Evolutionary conservation across 257 asterid species (phyloP).

Genomic region (Solanum peruvianum): DNA sequence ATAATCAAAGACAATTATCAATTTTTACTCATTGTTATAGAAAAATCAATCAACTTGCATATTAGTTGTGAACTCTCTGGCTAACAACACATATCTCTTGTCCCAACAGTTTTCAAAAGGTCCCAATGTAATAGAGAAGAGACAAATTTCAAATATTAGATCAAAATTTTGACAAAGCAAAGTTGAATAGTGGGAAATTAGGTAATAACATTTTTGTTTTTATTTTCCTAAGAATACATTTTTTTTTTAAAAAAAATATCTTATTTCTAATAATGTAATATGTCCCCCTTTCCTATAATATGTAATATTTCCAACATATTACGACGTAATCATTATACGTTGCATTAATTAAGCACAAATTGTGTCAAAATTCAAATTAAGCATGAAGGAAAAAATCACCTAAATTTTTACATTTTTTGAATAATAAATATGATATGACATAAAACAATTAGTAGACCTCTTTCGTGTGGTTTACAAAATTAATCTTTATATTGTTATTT

Average conservation of each 20-base stretch:
- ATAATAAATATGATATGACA: background rate
- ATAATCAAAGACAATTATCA: no score
- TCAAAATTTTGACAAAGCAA: no score
- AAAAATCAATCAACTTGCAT: no score
- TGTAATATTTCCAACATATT: background rate
- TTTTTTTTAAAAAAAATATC: background rate
- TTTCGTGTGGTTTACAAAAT: no score
- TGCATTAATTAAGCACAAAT: background rate
- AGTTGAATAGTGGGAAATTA: no score
- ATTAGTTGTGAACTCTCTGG: no score
- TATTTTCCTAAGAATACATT: background rate
- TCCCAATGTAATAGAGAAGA: no score
- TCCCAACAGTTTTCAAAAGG: no score
- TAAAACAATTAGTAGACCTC: background rate
- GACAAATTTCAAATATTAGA: no score
- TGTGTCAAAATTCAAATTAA: background rate
- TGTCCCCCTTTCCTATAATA: background rate
- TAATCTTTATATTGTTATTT: background rate
- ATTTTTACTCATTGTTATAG: no score
- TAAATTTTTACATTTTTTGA: background rate
- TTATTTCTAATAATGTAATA: background rate
- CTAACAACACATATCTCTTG: no score
- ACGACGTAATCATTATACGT: background rate
- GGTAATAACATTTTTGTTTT: background rate
- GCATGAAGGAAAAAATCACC: background rate